phyloP scores from a whole-genome alignment of 176 grass and related monocot species.

The Tuctoria greenei region DNA sequence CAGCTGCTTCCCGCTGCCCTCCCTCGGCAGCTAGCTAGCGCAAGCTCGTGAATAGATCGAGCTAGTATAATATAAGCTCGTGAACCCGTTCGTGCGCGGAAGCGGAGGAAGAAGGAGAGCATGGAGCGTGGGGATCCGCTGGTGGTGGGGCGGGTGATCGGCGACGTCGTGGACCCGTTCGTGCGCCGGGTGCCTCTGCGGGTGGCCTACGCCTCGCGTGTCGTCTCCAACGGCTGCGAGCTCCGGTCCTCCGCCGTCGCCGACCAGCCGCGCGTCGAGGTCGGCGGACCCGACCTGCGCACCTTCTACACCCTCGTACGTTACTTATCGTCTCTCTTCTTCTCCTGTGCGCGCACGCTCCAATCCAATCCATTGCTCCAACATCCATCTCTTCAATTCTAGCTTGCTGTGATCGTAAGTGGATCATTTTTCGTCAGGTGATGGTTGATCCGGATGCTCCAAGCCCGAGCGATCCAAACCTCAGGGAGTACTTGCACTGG shows the following conservation, averaged over 20 bases:
- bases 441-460: constrained; percentile 62
- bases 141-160: constrained; percentile 66
- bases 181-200: constrained; percentile 47
- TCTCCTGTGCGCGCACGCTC: too few relatives aligned
- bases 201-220: constrained; percentile 48
- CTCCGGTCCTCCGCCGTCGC: constrained; percentile 49
- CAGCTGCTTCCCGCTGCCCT: too few relatives aligned
- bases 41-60: too few relatives aligned
- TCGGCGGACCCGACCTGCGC: constrained; percentile 52
- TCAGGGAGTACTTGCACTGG: constrained; percentile 65
- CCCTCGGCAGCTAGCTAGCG: too few relatives aligned
- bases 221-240: constrained; percentile 64
- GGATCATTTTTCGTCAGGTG: constrained; percentile 11
- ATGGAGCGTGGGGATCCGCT: constrained; percentile 54
- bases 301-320: constrained; percentile 66
- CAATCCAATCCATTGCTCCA: too few relatives aligned
- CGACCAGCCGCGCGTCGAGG: constrained; percentile 56
- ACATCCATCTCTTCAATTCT: too few relatives aligned
- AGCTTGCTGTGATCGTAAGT: too few relatives aligned
- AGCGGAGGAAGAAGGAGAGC: not conserved
- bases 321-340: too few relatives aligned
- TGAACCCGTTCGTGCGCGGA: too few relatives aligned
- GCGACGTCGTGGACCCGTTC: constrained; percentile 75
- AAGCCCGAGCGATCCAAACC: constrained; percentile 52
- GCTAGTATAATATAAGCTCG: too few relatives aligned